Conservation (phyloP, 139 green algal genomes). For the Auxenochlorella protothecoides region DNA sequence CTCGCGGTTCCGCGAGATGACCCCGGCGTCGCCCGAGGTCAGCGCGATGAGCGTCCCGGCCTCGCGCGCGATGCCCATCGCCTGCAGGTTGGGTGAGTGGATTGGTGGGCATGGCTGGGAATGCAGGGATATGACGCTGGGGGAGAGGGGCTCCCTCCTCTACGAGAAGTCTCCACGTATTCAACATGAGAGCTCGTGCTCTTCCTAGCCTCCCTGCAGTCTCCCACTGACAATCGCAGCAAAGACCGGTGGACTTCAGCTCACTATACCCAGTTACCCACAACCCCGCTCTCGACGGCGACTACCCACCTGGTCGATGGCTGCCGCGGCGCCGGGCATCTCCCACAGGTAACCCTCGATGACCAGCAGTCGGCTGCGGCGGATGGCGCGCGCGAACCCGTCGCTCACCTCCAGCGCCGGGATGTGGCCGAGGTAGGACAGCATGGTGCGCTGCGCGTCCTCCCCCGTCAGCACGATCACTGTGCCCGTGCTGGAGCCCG, state of each 20-base stretch:
- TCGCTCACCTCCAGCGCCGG: conserved; percentile 15
- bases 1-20: conserved; percentile 55
- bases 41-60: conserved; percentile 61
- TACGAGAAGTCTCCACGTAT: neutral
- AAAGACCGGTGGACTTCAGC: too few relatives aligned
- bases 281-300: too few relatives aligned
- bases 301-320: conserved; percentile 27
- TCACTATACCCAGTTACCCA: too few relatives aligned
- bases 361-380: conserved; percentile 39
- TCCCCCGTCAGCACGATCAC: conserved; percentile 82
- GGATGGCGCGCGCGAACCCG: conserved; percentile 26
- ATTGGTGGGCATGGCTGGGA: too few relatives aligned
- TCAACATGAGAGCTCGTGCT: too few relatives aligned
- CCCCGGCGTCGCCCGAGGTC: conserved; percentile 69
- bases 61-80: conserved; percentile 36
- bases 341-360: conserved; percentile 81
- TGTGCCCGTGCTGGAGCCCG: conserved; percentile 46
- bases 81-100: conserved; percentile 4
- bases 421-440: conserved; percentile 61
- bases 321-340: conserved; percentile 27
- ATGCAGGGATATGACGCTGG: too few relatives aligned
- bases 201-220: too few relatives aligned
- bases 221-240: too few relatives aligned
- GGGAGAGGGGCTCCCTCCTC: neutral
- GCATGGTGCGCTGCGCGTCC: conserved; percentile 85